Evolutionary conservation across 345 rosid species (phyloP), one percentile per base, ranked within the genome.

Genomic region (Pistacia integerrima): DNA sequence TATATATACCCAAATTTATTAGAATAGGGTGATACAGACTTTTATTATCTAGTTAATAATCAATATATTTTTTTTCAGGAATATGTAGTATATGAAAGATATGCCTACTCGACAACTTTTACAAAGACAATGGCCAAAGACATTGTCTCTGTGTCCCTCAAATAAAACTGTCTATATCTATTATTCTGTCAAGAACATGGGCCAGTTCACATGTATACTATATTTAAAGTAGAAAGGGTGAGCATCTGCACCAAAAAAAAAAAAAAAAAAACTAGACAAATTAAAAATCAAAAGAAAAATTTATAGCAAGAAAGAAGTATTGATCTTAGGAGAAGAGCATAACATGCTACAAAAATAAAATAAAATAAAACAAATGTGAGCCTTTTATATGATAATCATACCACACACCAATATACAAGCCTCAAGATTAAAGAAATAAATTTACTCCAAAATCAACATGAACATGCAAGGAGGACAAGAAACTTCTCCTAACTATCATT

Each of bases 201-300:
- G 76, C 60, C 85, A 79, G 36, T 22, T 72, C 80, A 80, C 80
- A 77, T 82, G 80, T 60, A 77, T 69, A 30, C 33, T 30, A 30
- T 30, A 1, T 30, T 30, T 16, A 61, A 28, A 61, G 36, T 8
- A 49, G 18, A 67, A 28, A 67, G 57, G 18, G 28, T 49, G 14
- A 14, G 41, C 3, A 57, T 66, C 33, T 18, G 14, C 17, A 25
- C 25, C 25, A 66, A 67, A 25, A 6, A 48, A 67, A 67, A 0
- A 67, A 25, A 25, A 25, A 25, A 67, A 0, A 67, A 25, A 25
- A 25, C 0, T 25, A 25, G 25, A 25, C 25, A 25, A 25, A 25
- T 25, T 1, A 25, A 25, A 25, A 25, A 25, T 25, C 25, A 25
- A 25, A 25, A 25, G 25, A 25, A 25, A 25, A 25, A 25, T 25